Conservation (phyloP, 2,329 filamentous ascomycete genomes). For the Pseudonectria foliicola region DNA sequence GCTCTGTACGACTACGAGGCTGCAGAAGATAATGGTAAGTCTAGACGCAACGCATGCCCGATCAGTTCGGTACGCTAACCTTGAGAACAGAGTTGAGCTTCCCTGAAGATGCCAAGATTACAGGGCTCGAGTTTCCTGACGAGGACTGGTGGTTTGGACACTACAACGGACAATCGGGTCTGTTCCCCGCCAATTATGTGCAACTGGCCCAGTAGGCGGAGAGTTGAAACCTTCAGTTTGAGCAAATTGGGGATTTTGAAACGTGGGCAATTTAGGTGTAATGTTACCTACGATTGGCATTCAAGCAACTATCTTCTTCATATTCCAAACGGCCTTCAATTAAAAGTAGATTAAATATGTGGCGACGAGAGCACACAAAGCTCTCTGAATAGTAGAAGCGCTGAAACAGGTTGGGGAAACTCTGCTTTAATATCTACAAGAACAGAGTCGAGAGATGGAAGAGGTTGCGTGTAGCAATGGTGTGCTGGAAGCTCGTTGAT, state of each 20-base stretch:
- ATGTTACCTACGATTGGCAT: background rate
- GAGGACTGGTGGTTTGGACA: constrained; percentile 98
- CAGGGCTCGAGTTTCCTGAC: constrained; percentile 85
- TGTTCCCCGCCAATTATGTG: constrained; percentile 76
- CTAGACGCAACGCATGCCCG: background rate
- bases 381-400: too few relatives aligned
- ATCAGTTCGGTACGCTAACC: constrained; percentile 12
- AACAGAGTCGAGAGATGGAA: too few relatives aligned
- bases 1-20: constrained; percentile 96
- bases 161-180: constrained; percentile 68
- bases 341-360: too few relatives aligned
- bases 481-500: too few relatives aligned
- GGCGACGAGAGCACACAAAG: too few relatives aligned
- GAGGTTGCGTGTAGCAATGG: too few relatives aligned
- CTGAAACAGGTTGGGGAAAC: too few relatives aligned
- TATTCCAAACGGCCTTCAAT: too few relatives aligned
- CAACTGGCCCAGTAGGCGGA: constrained; percentile 41
- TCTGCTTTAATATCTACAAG: too few relatives aligned
- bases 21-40: constrained; percentile 79
- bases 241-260: background rate
- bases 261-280: background rate
- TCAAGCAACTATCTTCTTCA: too few relatives aligned
- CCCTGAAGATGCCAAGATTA: constrained; percentile 79
- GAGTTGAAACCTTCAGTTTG: too few relatives aligned
- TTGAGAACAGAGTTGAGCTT: constrained; percentile 62